A percentile compares a stretch with the other conserved stretches of the same genome.
These are phyloP conservation scores for Lactifluus hygrophoroides DNA, from an alignment of 768 basidiomycete species.

Conservation along the genomic window DNA sequence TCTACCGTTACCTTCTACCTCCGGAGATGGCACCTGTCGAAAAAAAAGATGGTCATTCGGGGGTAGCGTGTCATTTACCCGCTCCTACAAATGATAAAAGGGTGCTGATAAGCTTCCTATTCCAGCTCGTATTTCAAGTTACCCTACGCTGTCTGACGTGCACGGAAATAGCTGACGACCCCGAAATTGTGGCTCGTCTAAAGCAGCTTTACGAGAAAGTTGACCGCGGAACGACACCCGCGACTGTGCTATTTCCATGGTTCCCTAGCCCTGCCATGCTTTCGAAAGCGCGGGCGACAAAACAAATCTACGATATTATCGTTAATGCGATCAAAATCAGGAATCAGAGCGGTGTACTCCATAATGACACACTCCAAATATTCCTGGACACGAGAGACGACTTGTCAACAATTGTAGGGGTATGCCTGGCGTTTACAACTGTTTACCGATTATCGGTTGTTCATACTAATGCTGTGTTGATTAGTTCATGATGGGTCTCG, in stretches of 20 bases:
- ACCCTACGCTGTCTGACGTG: conserved; percentile 61
- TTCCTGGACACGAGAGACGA: conserved; percentile 66
- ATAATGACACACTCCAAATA: conserved; percentile 66
- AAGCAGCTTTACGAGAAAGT: conserved; percentile 58
- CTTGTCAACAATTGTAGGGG: conserved; percentile 58
- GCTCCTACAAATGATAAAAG: background rate
- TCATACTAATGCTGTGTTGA: conserved; percentile 18
- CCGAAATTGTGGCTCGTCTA: conserved; percentile 50
- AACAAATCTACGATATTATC: conserved; percentile 67
- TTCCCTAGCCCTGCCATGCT: conserved; percentile 66
- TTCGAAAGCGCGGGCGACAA: conserved; percentile 62
- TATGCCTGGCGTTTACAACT: conserved; percentile 30
- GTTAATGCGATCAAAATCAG: conserved; percentile 47
- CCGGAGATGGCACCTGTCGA: conserved; percentile 5
- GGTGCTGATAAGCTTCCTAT: background rate
- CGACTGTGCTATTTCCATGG: conserved; percentile 69
- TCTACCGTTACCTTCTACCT: background rate
- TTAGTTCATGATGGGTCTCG: conserved; percentile 75
- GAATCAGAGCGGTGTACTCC: conserved; percentile 44
- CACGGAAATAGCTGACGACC: conserved; percentile 61
- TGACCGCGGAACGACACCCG: conserved; percentile 63
- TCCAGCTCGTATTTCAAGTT: conserved; percentile 57
- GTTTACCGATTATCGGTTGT: background rate
- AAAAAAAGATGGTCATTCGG: conserved; percentile 2
- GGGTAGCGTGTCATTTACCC: background rate